A percentile compares a stretch with the other conserved stretches of the same genome.
These are phyloP conservation scores for Lathyrus aphaca DNA, from an alignment of 306 rosid genomes.

Conservation along the genomic window DNA sequence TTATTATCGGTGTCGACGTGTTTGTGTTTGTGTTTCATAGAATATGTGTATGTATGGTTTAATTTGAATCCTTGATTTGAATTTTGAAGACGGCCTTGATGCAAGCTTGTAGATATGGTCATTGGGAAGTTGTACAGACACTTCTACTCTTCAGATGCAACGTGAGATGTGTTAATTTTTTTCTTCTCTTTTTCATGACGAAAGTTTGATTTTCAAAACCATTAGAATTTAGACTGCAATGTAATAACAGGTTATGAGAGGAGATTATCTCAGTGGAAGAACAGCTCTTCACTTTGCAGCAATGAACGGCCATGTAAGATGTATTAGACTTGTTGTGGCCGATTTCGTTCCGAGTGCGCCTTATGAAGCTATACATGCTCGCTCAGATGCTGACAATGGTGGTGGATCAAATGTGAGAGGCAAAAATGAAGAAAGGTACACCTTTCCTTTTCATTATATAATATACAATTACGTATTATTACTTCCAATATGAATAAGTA, in stretches of 20 bases:
- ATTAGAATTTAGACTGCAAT: slow-evolving; percentile 4
- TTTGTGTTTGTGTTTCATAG: too few species aligned
- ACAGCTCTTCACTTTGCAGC: slow-evolving; percentile 98
- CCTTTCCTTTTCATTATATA: slow-evolving; percentile 40
- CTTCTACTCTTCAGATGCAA: slow-evolving; percentile 85
- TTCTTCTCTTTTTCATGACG: slow-evolving; percentile 3
- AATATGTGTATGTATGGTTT: slow-evolving; percentile 23
- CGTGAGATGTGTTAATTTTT: slow-evolving; percentile 50
- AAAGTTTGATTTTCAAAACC: slow-evolving; percentile 25
- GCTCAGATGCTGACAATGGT: slow-evolving; percentile 41
- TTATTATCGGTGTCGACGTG: too few species aligned
- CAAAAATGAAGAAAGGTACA: slow-evolving; percentile 67
- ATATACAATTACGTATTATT: too few species aligned
- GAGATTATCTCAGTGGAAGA: slow-evolving; percentile 90
- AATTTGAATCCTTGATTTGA: slow-evolving; percentile 51
- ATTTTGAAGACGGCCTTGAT: slow-evolving; percentile 96
- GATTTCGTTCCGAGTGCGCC: slow-evolving; percentile 89
- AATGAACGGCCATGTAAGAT: slow-evolving; percentile 81
- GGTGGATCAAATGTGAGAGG: slow-evolving; percentile 53
- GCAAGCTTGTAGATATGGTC: slow-evolving; percentile 98
- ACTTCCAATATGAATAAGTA: too few species aligned
- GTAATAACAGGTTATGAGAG: slow-evolving; percentile 68
- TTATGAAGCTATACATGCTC: slow-evolving; percentile 50
- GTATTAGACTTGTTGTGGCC: slow-evolving; percentile 85
- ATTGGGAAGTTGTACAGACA: slow-evolving; percentile 92